Conservation (phyloP, 1,139 yeast species). For the Candida mesenterica region DNA sequence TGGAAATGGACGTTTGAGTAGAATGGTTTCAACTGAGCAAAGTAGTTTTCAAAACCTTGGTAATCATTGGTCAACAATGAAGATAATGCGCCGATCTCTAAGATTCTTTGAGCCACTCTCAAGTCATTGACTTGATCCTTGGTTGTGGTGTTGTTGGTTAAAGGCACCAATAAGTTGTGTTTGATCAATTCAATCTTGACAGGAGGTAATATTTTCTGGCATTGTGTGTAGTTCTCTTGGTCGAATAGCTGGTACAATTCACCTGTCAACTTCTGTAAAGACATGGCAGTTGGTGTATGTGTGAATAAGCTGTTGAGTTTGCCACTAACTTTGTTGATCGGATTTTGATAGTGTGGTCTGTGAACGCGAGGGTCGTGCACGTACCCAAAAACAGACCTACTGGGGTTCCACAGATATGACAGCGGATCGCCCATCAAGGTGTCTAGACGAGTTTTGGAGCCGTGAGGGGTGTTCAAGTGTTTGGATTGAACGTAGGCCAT, state of each 20-base stretch:
- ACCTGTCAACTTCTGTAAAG: slow-evolving; percentile 55
- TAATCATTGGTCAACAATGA: slow-evolving; percentile 65
- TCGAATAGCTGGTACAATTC: slow-evolving; percentile 67
- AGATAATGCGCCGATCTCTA: slow-evolving; percentile 84
- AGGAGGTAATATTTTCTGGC: slow-evolving; percentile 62
- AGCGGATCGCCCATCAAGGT: too few relatives aligned
- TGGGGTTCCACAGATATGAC: too few relatives aligned
- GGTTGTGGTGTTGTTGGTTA: slow-evolving; percentile 34
- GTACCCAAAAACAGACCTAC: too few relatives aligned
- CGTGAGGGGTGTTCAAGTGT: too few relatives aligned
- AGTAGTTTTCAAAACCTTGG: slow-evolving; percentile 64
- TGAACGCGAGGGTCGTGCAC: background rate
- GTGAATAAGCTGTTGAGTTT: background rate
- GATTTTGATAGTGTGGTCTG: background rate
- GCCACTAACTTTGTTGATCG: slow-evolving; percentile 1
- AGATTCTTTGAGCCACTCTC: slow-evolving; percentile 71
- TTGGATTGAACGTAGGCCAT: too few relatives aligned
- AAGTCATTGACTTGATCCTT: slow-evolving; percentile 61
- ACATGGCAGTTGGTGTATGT: slow-evolving; percentile 23
- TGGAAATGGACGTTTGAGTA: slow-evolving; percentile 54
- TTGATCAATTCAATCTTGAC: slow-evolving; percentile 79
- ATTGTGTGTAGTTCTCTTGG: slow-evolving; percentile 55
- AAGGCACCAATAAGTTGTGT: slow-evolving; percentile 76
- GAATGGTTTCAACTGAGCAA: slow-evolving; percentile 76
- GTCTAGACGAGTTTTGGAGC: too few relatives aligned